These are phyloP conservation scores for Omphalea diandra DNA, from an alignment of 441 rosid species.

Conservation along the genomic window DNA sequence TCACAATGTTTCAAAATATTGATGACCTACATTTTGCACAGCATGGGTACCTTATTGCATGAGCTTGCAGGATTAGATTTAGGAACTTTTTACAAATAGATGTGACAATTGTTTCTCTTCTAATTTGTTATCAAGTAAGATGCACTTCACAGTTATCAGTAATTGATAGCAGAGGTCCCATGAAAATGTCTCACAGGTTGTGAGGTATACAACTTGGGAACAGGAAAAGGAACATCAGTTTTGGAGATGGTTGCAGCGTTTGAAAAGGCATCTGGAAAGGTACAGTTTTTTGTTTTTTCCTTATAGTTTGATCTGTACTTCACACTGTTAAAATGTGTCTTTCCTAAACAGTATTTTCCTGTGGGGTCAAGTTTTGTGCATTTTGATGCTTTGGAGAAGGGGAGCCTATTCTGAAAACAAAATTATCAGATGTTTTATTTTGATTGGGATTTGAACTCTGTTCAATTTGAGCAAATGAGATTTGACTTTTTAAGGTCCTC, in stretches of 20 bases:
- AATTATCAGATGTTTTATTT: neutral
- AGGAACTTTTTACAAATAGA: neutral
- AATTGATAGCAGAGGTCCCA: neutral
- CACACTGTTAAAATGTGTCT: neutral
- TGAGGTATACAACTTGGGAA: conserved; percentile 93
- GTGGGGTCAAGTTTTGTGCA: neutral
- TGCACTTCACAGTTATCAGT: neutral
- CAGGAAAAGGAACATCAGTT: conserved; percentile 96
- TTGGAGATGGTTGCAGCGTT: conserved; percentile 91
- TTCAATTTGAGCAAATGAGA: neutral
- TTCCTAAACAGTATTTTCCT: neutral
- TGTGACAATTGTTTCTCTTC: neutral
- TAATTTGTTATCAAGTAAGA: neutral
- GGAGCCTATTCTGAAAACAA: neutral
- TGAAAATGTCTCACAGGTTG: conserved; percentile 47
- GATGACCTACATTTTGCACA: neutral
- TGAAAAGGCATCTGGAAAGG: conserved; percentile 93
- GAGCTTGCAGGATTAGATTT: neutral
- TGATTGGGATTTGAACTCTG: neutral
- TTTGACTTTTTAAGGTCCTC: neutral
- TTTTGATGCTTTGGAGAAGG: neutral
- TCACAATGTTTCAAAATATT: neutral
- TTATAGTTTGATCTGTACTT: neutral
- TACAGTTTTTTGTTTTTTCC: conserved; percentile 23
- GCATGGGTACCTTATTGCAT: neutral